A percentile compares a stretch with the other conserved stretches of the same genome.
Conservation (phyloP, 768 basidiomycete species). For the Tephrocybe rancida region DNA sequence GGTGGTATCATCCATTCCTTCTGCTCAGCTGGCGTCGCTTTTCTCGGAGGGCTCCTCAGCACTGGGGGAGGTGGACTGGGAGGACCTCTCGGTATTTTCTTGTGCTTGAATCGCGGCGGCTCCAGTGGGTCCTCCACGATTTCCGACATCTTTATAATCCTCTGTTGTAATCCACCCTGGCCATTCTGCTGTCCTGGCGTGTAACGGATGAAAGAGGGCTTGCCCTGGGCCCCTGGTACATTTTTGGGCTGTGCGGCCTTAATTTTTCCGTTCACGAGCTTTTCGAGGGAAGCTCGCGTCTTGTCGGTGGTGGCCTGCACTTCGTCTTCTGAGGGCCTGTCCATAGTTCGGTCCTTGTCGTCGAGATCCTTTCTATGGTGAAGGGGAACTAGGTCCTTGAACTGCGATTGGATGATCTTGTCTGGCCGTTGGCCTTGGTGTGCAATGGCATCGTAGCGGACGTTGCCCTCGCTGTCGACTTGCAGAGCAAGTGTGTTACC, state of each 20-base stretch:
- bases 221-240: slow-evolving; percentile 82
- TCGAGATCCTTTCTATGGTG: slow-evolving; percentile 85
- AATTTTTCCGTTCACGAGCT: slow-evolving; percentile 93
- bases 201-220: slow-evolving; percentile 91
- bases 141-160: slow-evolving; percentile 99
- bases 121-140: slow-evolving; percentile 98
- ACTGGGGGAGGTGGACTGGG: slow-evolving; percentile 97
- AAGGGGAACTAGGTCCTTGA: slow-evolving; percentile 96
- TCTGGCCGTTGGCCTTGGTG: slow-evolving; percentile 90
- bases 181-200: slow-evolving; percentile 91
- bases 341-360: slow-evolving; percentile 75
- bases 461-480: slow-evolving; percentile 95
- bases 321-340: slow-evolving; percentile 92
- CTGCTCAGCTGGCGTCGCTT: slow-evolving; percentile 95
- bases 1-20: slow-evolving; percentile 99
- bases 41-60: slow-evolving; percentile 91
- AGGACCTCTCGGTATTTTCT: slow-evolving; percentile 97
- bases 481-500: slow-evolving; percentile 96
- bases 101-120: slow-evolving; percentile 96
- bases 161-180: slow-evolving; percentile 74
- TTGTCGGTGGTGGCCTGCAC: slow-evolving; percentile 90
- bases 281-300: slow-evolving; percentile 90
- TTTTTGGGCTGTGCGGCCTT: slow-evolving; percentile 98
- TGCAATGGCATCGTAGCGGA: slow-evolving; percentile 96
- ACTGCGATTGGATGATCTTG: slow-evolving; percentile 90